phyloP scores from a whole-genome alignment of 2,329 filamentous ascomycete species.

The Chrysoporthe cubensis region DNA sequence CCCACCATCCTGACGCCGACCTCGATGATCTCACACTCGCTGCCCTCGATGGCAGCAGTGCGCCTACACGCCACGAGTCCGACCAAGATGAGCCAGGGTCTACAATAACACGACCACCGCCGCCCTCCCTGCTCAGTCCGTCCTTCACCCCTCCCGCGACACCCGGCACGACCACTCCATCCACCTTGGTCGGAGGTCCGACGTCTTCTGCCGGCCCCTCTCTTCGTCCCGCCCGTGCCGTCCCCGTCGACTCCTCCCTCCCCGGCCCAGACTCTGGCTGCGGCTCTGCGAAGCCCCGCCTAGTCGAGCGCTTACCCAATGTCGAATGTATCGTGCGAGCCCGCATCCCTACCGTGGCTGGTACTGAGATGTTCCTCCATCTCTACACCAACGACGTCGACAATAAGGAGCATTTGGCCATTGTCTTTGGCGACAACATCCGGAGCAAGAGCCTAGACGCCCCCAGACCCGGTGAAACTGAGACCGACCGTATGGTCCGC shows the following conservation, averaged over 20 bases:
- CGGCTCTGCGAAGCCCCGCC: slow-evolving; percentile 68
- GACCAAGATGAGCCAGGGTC: slow-evolving; percentile 28
- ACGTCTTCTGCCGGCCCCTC: slow-evolving; percentile 27
- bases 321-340: slow-evolving; percentile 96
- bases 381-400: slow-evolving; percentile 92
- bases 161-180: slow-evolving; percentile 61
- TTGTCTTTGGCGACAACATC: slow-evolving; percentile 91
- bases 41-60: slow-evolving; percentile 22
- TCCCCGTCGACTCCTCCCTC: slow-evolving; percentile 63
- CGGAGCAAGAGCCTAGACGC: slow-evolving; percentile 74
- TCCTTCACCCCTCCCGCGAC: slow-evolving; percentile 77
- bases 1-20: slow-evolving; percentile 32
- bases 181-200: slow-evolving; percentile 35
- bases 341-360: slow-evolving; percentile 88
- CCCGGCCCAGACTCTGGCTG: slow-evolving; percentile 46
- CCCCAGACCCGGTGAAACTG: slow-evolving; percentile 75
- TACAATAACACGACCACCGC: slow-evolving; percentile 37
- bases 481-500: slow-evolving; percentile 89
- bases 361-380: slow-evolving; percentile 96
- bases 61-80: slow-evolving; percentile 16
- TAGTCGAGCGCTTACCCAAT: slow-evolving; percentile 76
- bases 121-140: slow-evolving; percentile 79
- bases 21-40: slow-evolving; percentile 30
- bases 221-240: slow-evolving; percentile 48
- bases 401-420: slow-evolving; percentile 94